Evolutionary conservation across 164 flowering plant genomes (phyloP).

Genomic region (Tetracentron sinense): DNA sequence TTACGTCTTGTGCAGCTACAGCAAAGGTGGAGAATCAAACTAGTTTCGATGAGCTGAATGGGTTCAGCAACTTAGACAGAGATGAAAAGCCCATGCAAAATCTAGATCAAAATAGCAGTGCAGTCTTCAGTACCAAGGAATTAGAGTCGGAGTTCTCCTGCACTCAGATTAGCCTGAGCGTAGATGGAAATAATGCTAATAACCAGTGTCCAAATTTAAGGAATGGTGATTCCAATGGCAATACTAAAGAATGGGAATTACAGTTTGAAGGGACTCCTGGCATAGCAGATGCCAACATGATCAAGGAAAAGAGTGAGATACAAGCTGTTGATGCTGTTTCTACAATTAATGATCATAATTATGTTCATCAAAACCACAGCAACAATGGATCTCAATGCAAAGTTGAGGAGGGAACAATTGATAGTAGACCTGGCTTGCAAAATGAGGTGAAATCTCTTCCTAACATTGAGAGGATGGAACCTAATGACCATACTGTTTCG

Average conservation of each 20-base stretch:
- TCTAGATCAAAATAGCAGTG: slow-evolving; percentile 33
- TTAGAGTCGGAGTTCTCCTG: slow-evolving; percentile 63
- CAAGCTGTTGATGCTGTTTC: slow-evolving; percentile 25
- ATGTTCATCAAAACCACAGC: slow-evolving; percentile 18
- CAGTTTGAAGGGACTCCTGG: slow-evolving; percentile 23
- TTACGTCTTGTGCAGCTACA: slow-evolving; percentile 23
- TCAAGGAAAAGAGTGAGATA: slow-evolving; percentile 29
- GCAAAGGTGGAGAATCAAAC: slow-evolving; percentile 31
- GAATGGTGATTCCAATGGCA: slow-evolving; percentile 35
- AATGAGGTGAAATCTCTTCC: slow-evolving; percentile 25
- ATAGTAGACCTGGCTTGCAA: slow-evolving; percentile 22
- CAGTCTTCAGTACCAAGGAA: slow-evolving; percentile 30
- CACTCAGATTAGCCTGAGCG: slow-evolving; percentile 30
- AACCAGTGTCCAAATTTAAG: slow-evolving; percentile 30
- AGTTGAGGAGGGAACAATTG: slow-evolving; percentile 29
- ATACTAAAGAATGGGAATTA: slow-evolving; percentile 23
- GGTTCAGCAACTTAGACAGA: slow-evolving; percentile 22
- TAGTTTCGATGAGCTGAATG: slow-evolving; percentile 31
- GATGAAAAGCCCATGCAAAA: slow-evolving; percentile 25
- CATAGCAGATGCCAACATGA: slow-evolving; percentile 15
- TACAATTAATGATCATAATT: slow-evolving; percentile 15
- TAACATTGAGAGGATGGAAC: slow-evolving; percentile 22
- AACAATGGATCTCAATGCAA: slow-evolving; percentile 27
- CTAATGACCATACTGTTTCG: slow-evolving; percentile 13
- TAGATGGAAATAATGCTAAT: slow-evolving; percentile 43